Conservation (phyloP, 768 basidiomycete species). For the Clitopilus passeckerianus region DNA sequence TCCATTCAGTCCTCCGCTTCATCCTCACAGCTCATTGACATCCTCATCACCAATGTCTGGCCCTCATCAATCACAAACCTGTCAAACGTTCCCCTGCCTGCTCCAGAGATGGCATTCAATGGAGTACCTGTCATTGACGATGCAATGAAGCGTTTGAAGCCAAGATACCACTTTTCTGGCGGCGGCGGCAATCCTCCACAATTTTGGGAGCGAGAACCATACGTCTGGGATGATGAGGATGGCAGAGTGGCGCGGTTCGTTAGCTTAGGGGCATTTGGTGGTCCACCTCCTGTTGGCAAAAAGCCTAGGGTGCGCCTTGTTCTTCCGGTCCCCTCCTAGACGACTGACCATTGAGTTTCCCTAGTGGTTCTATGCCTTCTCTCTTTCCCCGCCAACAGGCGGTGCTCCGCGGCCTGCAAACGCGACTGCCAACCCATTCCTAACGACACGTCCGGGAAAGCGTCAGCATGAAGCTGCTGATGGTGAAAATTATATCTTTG, state of each 20-base stretch:
- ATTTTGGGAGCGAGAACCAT: conserved; percentile 97
- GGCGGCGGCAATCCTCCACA: conserved; percentile 57
- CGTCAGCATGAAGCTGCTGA: conserved; percentile 45
- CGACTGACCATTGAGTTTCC: conserved; percentile 6
- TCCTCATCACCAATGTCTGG: conserved; percentile 80
- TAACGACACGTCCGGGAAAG: conserved; percentile 37
- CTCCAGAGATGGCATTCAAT: conserved; percentile 35
- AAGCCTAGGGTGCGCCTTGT: conserved; percentile 71
- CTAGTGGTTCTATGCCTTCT: conserved; percentile 98
- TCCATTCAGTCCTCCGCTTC: conserved; percentile 58
- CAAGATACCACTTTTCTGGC: conserved; percentile 84
- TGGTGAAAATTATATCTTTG: conserved; percentile 68
- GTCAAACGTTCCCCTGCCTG: conserved; percentile 48
- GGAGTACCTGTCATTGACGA: conserved; percentile 62
- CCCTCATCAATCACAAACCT: conserved; percentile 60
- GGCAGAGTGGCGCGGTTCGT: conserved; percentile 75
- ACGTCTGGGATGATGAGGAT: conserved; percentile 71
- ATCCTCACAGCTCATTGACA: conserved; percentile 66
- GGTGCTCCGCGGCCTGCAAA: conserved; percentile 49
- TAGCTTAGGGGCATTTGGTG: conserved; percentile 85
- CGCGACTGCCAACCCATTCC: conserved; percentile 68
- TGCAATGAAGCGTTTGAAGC: conserved; percentile 59
- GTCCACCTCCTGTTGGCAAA: conserved; percentile 52
- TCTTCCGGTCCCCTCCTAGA: background rate
- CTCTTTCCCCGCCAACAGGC: conserved; percentile 52